These are phyloP conservation scores for Glutinoglossum americanum DNA, from an alignment of 495 filamentous ascomycete genomes.

Conservation along the genomic window DNA sequence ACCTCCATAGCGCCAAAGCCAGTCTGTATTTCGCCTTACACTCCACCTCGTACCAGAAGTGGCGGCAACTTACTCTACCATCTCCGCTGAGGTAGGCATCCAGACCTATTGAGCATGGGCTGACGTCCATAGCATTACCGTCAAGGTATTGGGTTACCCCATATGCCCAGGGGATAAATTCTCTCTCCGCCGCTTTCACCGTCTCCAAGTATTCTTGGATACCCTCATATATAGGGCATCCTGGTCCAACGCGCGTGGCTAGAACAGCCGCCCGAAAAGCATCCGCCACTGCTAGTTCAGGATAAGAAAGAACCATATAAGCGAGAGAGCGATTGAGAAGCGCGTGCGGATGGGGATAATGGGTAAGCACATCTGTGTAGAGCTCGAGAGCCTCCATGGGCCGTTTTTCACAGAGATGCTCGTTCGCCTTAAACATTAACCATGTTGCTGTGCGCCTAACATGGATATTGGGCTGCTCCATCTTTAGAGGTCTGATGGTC, in stretches of 20 bases:
- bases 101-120: not conserved
- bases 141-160: too few relatives aligned
- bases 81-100: not conserved
- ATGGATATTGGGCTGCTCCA: too few relatives aligned
- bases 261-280: constrained; percentile 11
- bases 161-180: too few relatives aligned
- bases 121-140: too few relatives aligned
- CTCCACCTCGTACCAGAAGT: too few relatives aligned
- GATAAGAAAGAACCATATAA: constrained; percentile 9
- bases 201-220: too few relatives aligned
- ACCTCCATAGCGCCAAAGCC: constrained; percentile 13
- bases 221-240: too few relatives aligned
- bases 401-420: not conserved
- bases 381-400: constrained; percentile 6
- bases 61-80: not conserved
- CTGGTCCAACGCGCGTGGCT: not conserved
- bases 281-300: constrained; percentile 13
- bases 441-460: too few relatives aligned
- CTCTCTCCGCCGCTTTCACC: too few relatives aligned
- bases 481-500: too few relatives aligned
- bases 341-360: constrained; percentile 12
- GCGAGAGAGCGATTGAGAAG: constrained; percentile 18
- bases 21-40: constrained; percentile 10
- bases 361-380: constrained; percentile 12
- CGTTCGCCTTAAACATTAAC: constrained; percentile 7